phyloP scores from a whole-genome alignment of 768 basidiomycete genomes.

The Podaxis sp. region DNA sequence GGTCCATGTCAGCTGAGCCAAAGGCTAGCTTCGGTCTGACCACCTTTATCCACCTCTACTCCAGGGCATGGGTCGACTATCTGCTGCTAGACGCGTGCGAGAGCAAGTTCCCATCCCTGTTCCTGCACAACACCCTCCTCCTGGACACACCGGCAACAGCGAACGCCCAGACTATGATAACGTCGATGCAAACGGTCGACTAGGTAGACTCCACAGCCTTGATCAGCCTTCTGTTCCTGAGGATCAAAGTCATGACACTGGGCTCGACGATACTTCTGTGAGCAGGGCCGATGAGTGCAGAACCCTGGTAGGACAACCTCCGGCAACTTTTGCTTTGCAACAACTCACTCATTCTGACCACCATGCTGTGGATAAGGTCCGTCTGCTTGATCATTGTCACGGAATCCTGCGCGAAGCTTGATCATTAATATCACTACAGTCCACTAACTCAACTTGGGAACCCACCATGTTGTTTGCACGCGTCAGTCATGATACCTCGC shows the following conservation, averaged over 20 bases:
- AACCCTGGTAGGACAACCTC: neutral
- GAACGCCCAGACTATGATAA: too few species aligned
- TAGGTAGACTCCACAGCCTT: neutral
- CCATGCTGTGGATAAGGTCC: neutral
- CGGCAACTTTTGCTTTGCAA: too few species aligned
- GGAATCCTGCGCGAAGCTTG: neutral
- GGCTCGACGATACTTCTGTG: neutral
- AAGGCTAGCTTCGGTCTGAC: too few species aligned
- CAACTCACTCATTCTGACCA: too few species aligned
- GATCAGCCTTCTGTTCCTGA: neutral
- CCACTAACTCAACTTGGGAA: neutral
- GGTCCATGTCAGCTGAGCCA: too few species aligned
- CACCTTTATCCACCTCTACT: too few species aligned
- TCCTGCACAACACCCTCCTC: too few species aligned
- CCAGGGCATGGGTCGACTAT: too few species aligned
- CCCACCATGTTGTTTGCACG: neutral
- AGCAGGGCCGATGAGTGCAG: neutral
- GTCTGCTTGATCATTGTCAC: neutral
- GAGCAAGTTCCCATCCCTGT: too few species aligned
- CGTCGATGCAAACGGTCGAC: neutral
- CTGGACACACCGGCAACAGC: too few species aligned
- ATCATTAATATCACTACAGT: neutral
- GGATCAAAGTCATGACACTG: neutral
- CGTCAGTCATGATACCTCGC: neutral
- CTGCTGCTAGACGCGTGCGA: too few species aligned